A percentile compares a stretch with the other conserved stretches of the same genome.
These are phyloP conservation scores for Nadsonia commutata DNA, from an alignment of 1,139 yeast genomes.

Conservation along the genomic window DNA sequence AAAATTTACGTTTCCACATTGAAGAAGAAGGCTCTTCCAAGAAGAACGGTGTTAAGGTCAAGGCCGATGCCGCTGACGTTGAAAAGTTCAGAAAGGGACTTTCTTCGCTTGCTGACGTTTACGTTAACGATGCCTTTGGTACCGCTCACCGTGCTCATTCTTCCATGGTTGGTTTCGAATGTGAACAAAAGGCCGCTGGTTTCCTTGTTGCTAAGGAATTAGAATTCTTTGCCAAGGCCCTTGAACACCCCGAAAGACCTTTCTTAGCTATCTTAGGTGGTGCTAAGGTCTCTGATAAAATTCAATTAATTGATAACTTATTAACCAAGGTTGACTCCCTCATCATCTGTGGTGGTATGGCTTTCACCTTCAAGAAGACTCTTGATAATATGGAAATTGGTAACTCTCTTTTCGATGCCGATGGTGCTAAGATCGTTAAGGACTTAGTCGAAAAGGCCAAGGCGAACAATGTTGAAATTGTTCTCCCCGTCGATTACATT, in stretches of 20 bases:
- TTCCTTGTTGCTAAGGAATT: conserved; percentile 95
- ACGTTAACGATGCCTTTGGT: conserved; percentile 95
- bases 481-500: conserved; percentile 84
- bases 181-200: conserved; percentile 92
- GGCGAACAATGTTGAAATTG: conserved; percentile 81
- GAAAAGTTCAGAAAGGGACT: conserved; percentile 73
- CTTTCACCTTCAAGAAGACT: conserved; percentile 93
- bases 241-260: conserved; percentile 93
- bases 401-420: conserved; percentile 76
- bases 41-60: conserved; percentile 76
- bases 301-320: conserved; percentile 91
- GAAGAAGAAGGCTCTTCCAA: conserved; percentile 92
- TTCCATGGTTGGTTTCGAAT: conserved; percentile 90
- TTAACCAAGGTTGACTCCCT: conserved; percentile 84
- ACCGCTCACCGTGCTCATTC: conserved; percentile 99
- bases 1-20: conserved; percentile 92
- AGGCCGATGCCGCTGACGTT: conserved; percentile 75
- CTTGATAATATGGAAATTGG: conserved; percentile 73
- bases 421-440: conserved; percentile 86
- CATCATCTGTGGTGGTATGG: conserved; percentile 98
- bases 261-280: conserved; percentile 97
- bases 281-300: conserved; percentile 96
- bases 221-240: conserved; percentile 90
- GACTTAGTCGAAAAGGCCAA: conserved; percentile 85
- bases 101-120: conserved; percentile 84